Evolutionary conservation across 768 basidiomycete species (phyloP), one percentile per base, ranked within the genome.

Genomic region (Polyporus arcularius): DNA sequence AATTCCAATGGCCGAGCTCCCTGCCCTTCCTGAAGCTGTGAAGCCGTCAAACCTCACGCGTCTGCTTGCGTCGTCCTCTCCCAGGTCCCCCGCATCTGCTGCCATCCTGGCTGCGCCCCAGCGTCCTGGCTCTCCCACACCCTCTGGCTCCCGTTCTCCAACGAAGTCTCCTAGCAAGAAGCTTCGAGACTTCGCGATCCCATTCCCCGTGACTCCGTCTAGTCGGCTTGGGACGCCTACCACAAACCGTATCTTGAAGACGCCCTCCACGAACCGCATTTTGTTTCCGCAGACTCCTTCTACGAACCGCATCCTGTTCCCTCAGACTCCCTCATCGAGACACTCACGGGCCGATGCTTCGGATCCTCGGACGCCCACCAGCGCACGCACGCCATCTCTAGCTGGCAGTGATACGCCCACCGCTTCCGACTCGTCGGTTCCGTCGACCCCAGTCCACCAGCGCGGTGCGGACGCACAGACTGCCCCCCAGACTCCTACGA

Each of bases 11-110:
- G 87, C 89, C 42, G 80, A 85, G 68, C 74, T 93, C 6, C 90
- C 92, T 54, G 74, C 78, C 56, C 79, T 93, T 30, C 72, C 76
- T n/a, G 67, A 74, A 40, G 67, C 77, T 4, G 68, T 75, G 14
- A 89, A 89, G 69, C 77, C 85, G 8, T 89, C 91, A 31, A 80
- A 85, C 46, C 78, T 92, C 32, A 92, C 89, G 6, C 84, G 85
- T 21, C 81, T 82, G 16, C 79, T 92, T 53, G 87, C 88, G 21
- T 89, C 90, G 40, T 80, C 85, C 14, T 92, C 90, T 50, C 90
- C 90, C 38, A 90, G 89, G 67, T 73, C 63, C 39, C 74, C 63
- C 21, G 67, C 74, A 15, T 64, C 75, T 12, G 61, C 68, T 21
- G 67, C 66, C 39, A 74, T 74, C 32, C 70, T 76, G 41, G 68